Conservation (phyloP, 345 rosid genomes). For the Linum lewisii region DNA sequence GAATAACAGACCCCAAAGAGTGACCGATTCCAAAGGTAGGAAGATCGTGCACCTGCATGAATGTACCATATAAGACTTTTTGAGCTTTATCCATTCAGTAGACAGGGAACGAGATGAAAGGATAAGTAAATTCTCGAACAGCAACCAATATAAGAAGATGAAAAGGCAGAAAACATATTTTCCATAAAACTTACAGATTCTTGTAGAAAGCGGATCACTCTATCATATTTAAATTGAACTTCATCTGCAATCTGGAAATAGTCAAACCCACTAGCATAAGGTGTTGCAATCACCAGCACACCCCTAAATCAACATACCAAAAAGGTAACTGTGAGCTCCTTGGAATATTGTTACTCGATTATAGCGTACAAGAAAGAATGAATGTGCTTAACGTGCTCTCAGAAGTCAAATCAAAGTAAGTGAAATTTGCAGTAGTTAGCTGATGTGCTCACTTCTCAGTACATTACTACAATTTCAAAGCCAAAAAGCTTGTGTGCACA, state of each 20-base stretch:
- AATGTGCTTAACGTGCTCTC: no score
- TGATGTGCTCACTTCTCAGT: no score
- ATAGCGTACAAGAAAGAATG: no score
- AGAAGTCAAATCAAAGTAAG: no score
- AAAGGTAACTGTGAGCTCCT: conserved; percentile 7
- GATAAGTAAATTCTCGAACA: no score
- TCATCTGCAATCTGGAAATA: conserved; percentile 88
- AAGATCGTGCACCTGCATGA: conserved; percentile 67
- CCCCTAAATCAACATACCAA: conserved; percentile 48
- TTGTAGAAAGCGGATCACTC: conserved; percentile 62
- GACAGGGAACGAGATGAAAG: conserved; percentile 3
- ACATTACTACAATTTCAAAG: no score
- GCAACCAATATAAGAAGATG: no score
- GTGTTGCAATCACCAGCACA: conserved; percentile 87
- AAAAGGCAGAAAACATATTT: neutral
- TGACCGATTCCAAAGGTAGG: conserved; percentile 93
- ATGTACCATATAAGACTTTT: conserved; percentile 6
- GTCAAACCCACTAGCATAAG: conserved; percentile 95
- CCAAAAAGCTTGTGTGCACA: no score
- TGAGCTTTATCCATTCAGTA: neutral
- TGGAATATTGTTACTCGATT: no score
- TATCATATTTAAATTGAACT: conserved; percentile 87
- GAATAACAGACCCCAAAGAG: conserved; percentile 90
- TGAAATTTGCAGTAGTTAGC: no score
- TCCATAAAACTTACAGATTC: conserved; percentile 49